phyloP scores from a whole-genome alignment of 2,329 filamentous ascomycete genomes.

The Pyrenophora graminea region DNA sequence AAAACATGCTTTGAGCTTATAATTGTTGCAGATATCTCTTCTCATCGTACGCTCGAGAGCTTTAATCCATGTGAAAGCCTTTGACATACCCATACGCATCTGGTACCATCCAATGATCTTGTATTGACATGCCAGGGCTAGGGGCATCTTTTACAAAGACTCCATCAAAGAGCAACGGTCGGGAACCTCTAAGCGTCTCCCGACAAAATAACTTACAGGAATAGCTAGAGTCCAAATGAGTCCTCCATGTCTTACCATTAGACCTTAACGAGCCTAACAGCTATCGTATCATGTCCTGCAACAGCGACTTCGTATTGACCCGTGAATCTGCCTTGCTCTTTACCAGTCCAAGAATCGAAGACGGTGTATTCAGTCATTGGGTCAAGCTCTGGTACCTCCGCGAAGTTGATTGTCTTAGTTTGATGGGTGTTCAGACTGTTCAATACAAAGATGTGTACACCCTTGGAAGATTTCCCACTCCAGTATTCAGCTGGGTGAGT shows the following conservation, averaged over 20 bases:
- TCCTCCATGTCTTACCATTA: background rate
- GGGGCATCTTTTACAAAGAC: too few species aligned
- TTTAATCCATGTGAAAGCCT: too few species aligned
- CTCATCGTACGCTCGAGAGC: too few species aligned
- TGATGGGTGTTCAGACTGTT: constrained; percentile 25
- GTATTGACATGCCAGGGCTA: too few species aligned
- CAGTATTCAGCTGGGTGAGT: constrained; percentile 36
- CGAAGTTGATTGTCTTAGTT: constrained; percentile 21
- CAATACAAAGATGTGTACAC: constrained; percentile 33
- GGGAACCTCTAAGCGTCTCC: too few species aligned
- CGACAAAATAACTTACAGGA: background rate
- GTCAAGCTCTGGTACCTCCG: constrained; percentile 28
- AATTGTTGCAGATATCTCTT: too few species aligned
- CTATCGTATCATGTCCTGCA: constrained; percentile 3
- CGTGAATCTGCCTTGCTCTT: constrained; percentile 7
- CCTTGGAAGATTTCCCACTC: constrained; percentile 28
- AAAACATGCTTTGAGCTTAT: too few species aligned
- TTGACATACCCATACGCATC: too few species aligned
- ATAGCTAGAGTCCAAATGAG: background rate
- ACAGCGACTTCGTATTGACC: constrained; percentile 1
- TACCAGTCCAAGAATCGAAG: constrained; percentile 27
- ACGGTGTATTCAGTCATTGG: constrained; percentile 16
- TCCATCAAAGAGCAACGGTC: too few species aligned
- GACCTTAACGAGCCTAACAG: background rate
- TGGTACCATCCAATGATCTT: too few species aligned